Conservation (phyloP, 768 basidiomycete species). For the Lactifluus echinatus region DNA sequence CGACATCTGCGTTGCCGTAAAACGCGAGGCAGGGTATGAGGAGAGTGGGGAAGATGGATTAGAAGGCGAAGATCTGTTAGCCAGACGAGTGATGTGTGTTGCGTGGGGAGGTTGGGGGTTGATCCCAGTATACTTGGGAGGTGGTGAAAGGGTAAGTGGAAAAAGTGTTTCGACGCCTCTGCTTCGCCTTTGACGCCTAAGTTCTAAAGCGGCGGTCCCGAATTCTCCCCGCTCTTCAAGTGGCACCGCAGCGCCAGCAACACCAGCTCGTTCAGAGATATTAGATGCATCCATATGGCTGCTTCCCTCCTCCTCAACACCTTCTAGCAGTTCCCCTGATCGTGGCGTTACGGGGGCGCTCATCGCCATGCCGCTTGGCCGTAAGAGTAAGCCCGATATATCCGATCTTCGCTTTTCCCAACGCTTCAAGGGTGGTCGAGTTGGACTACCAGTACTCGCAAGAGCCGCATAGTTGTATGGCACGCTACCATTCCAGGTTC, state of each 20-base stretch:
- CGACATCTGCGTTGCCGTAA: slow-evolving; percentile 49
- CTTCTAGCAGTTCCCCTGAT: slow-evolving; percentile 23
- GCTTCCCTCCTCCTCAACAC: slow-evolving; percentile 36
- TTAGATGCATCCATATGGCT: background rate
- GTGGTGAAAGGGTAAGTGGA: slow-evolving; percentile 29
- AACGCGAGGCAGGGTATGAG: slow-evolving; percentile 41
- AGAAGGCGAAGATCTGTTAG: slow-evolving; percentile 15
- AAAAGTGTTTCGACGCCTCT: slow-evolving; percentile 42
- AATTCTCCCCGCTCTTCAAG: slow-evolving; percentile 36
- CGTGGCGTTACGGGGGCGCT: slow-evolving; percentile 36
- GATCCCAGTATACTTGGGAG: slow-evolving; percentile 14
- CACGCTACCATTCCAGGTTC: slow-evolving; percentile 59
- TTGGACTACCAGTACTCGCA: slow-evolving; percentile 39
- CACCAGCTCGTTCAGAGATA: slow-evolving; percentile 1
- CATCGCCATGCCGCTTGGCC: slow-evolving; percentile 25
- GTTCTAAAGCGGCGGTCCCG: slow-evolving; percentile 50
- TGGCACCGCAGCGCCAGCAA: slow-evolving; percentile 1
- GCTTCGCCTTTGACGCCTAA: slow-evolving; percentile 46
- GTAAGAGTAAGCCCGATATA: slow-evolving; percentile 39
- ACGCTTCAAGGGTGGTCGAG: slow-evolving; percentile 35
- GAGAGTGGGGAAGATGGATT: slow-evolving; percentile 17
- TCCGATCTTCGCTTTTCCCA: slow-evolving; percentile 49
- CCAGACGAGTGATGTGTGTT: slow-evolving; percentile 11
- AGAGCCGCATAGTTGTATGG: slow-evolving; percentile 41
- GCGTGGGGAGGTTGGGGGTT: slow-evolving; percentile 16